Evolutionary conservation across 108 stramenopile species (phyloP).

Genomic region (Discostella pseudostelligera): DNA sequence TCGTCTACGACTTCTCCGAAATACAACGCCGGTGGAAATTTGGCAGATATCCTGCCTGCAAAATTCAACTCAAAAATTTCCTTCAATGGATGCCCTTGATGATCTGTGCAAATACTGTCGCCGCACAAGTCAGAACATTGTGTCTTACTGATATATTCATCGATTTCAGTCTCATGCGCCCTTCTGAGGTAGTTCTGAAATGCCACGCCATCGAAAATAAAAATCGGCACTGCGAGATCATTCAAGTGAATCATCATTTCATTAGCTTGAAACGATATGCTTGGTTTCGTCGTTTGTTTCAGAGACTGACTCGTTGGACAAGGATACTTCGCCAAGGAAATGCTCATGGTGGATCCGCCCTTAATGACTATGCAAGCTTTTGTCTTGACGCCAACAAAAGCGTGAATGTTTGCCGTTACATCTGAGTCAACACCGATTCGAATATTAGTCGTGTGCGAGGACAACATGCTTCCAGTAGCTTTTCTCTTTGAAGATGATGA

Average conservation of each 20-base stretch:
- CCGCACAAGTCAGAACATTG: neutral
- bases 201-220: conserved; percentile 19
- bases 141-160: conserved; percentile 24
- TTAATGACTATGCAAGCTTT: conserved; percentile 14
- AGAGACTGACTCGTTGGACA: neutral
- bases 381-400: conserved; percentile 33
- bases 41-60: conserved; percentile 14
- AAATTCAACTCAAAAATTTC: conserved; percentile 46
- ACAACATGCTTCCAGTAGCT: neutral
- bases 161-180: conserved; percentile 31
- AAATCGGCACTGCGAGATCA: conserved; percentile 29
- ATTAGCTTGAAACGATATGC: conserved; percentile 20
- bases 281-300: conserved; percentile 30
- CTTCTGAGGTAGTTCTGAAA: conserved; percentile 29
- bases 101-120: conserved; percentile 30
- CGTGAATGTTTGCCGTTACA: conserved; percentile 19
- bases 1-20: conserved; percentile 49
- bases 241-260: conserved; percentile 27
- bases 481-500: conserved; percentile 1
- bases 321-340: conserved; percentile 27
- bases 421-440: conserved; percentile 26
- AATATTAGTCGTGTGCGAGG: conserved; percentile 19
- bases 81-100: conserved; percentile 39
- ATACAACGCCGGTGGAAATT: conserved; percentile 38
- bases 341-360: conserved; percentile 27